A percentile compares a stretch with the other conserved stretches of the same genome.
These are phyloP conservation scores for Globisporangium parvum DNA, from an alignment of 352 stramenopile genomes.

Conservation along the genomic window DNA sequence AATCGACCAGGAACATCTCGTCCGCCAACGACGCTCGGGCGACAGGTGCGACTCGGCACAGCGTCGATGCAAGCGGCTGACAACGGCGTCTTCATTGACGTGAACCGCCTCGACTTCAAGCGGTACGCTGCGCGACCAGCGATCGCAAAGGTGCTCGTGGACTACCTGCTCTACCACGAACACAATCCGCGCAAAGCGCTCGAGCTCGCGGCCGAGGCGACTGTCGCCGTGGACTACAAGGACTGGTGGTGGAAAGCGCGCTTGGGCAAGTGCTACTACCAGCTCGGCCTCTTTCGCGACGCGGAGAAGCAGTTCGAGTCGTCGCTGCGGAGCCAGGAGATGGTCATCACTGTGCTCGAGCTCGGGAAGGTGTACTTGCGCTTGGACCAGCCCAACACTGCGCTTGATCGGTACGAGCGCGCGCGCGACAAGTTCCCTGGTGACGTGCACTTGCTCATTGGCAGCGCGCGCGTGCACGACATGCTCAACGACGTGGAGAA, in stretches of 20 bases:
- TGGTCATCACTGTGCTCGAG: constrained; percentile 89
- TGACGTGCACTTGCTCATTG: constrained; percentile 79
- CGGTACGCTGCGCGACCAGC: constrained; percentile 79
- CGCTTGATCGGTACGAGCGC: constrained; percentile 80
- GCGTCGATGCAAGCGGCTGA: constrained; percentile 78
- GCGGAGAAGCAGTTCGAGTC: constrained; percentile 92
- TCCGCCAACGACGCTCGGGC: constrained; percentile 84
- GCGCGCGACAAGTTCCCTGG: constrained; percentile 62
- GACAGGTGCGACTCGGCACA: constrained; percentile 88
- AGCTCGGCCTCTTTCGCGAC: constrained; percentile 89
- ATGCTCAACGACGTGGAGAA: constrained; percentile 88
- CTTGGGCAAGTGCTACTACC: constrained; percentile 93
- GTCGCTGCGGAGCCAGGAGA: constrained; percentile 80
- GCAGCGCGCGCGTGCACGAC: constrained; percentile 88
- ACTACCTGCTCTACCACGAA: constrained; percentile 92
- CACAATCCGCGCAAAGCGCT: constrained; percentile 90
- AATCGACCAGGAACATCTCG: constrained; percentile 73
- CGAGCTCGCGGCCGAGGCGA: constrained; percentile 89
- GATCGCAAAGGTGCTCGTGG: constrained; percentile 85
- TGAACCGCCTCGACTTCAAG: constrained; percentile 87
- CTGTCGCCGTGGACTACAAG: constrained; percentile 83
- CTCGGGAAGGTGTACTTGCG: constrained; percentile 93
- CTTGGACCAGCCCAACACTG: constrained; percentile 92
- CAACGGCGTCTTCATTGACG: constrained; percentile 86
- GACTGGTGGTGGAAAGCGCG: constrained; percentile 95